A percentile compares a stretch with the other conserved stretches of the same genome.
Evolutionary conservation across 495 filamentous ascomycete genomes (phyloP).

Genomic region (Entonaema liquescens): DNA sequence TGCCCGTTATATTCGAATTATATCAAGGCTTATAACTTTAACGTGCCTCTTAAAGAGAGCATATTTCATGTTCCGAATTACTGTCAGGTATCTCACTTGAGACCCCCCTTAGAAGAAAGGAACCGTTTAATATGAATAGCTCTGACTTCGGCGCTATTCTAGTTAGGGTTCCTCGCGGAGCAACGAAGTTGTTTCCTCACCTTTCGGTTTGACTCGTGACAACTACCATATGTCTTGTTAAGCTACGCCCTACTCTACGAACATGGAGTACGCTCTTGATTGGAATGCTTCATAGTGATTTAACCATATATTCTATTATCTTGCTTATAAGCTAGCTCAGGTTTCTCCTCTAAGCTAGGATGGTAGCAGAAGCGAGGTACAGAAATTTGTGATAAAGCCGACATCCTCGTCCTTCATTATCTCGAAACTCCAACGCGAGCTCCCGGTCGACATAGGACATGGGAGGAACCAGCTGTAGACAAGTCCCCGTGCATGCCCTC

Average conservation of each 20-base stretch:
- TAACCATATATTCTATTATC: background rate
- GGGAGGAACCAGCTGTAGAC: background rate
- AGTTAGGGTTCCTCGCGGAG: too few relatives aligned
- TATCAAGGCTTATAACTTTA: background rate
- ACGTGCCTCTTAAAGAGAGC: background rate
- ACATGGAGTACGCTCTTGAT: background rate
- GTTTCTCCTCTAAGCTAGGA: too few relatives aligned
- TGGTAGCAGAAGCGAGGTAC: background rate
- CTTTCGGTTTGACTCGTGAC: too few relatives aligned
- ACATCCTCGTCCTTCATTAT: background rate
- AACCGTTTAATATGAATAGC: too few relatives aligned
- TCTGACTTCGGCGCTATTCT: too few relatives aligned
- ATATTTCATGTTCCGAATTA: background rate
- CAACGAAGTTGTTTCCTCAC: too few relatives aligned
- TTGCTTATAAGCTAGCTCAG: background rate
- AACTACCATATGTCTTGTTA: background rate
- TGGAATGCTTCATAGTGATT: background rate
- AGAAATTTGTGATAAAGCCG: background rate
- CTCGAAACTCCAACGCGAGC: background rate
- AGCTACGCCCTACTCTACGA: background rate
- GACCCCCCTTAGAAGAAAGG: too few relatives aligned
- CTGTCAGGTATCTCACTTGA: too few relatives aligned
- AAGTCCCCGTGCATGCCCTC: background rate
- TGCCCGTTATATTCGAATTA: background rate
- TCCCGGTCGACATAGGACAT: background rate